Percentiles rank a stretch among this genome's conserved stretches.
These are phyloP conservation scores for Verticillium albo-atrum DNA, from an alignment of 2,329 filamentous ascomycete genomes.

Conservation along the genomic window DNA sequence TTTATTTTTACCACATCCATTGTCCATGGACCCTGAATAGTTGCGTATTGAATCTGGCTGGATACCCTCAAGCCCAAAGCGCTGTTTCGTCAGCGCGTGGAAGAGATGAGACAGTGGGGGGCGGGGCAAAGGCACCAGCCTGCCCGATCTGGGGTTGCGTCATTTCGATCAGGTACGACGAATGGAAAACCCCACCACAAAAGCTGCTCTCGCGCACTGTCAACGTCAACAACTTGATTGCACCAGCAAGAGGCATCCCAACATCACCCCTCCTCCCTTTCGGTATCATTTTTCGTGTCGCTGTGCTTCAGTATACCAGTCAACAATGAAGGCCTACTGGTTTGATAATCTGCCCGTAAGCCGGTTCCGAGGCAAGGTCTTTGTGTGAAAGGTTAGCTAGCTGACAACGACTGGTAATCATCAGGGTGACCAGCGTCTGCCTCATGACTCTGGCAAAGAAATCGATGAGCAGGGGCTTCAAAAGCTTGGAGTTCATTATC, in stretches of 20 bases:
- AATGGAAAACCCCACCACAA: neutral
- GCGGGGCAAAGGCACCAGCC: neutral
- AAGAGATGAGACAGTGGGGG: too few species aligned
- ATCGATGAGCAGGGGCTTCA: slow-evolving; percentile 63
- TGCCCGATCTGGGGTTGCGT: neutral
- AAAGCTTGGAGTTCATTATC: slow-evolving; percentile 77
- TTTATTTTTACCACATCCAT: too few species aligned
- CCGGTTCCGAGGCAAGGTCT: neutral
- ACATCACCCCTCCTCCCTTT: neutral
- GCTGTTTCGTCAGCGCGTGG: too few species aligned
- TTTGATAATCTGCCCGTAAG: slow-evolving; percentile 53
- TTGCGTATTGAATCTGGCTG: too few species aligned
- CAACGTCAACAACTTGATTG: slow-evolving; percentile 1
- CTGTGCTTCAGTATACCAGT: too few species aligned
- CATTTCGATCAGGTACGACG: neutral
- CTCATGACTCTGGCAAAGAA: slow-evolving; percentile 77
- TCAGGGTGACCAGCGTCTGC: slow-evolving; percentile 87
- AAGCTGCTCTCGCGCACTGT: neutral
- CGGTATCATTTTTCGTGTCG: neutral
- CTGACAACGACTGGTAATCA: neutral
- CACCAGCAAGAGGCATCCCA: neutral
- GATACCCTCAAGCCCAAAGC: too few species aligned
- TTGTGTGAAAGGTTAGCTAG: neutral
- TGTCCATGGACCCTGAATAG: too few species aligned
- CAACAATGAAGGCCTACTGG: slow-evolving; percentile 52